Evolutionary conservation across 164 flowering plant species (phyloP), one percentile per base, ranked within the genome.

Genomic region (Nelumbo lutea): DNA sequence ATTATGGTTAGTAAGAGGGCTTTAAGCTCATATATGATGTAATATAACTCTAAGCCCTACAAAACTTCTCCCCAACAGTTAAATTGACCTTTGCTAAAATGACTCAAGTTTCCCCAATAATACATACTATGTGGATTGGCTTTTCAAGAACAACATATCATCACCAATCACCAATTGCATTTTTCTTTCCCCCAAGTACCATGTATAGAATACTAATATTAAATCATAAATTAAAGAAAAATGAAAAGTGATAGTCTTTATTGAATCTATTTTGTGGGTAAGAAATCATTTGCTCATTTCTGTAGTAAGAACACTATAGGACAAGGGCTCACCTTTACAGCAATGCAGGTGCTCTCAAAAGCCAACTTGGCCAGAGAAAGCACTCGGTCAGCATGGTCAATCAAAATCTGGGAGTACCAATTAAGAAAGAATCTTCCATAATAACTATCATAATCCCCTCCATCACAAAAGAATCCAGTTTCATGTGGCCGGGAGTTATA

Each of bases 381-480:
- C 44, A 91, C 90, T 63, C 82, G 90, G 67, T 88, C 90, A 48
- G 82, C 91, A 77, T 94, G 98, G 64, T 91, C 91, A 76, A 88
- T 70, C 75, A 94, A 79, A 70, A 86, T 78, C 69, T 80, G 83
- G 47, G 95, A 86, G 72, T 94, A 94, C 98, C 98, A 94, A 52
- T 73, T 76, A 45, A 94, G 92, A 78, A 94, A 91, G 78, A 94
- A 94, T 72, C 96, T 83, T 7, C 97, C 98, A 77, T 90, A 90
- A 76, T 85, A 87, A 60, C 92, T 82, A 86, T 94, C 93, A 76
- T 88, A 94, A 65, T 89, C 98, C 59, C 97, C 98, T 62, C 96
- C 97, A 76, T 94, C 96, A 79, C 96, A 84, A 73, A 94, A 94
- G 80, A 94, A 94, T 57, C 88, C 83, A 10, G 97, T 88, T 76